Evolutionary conservation across 2,329 filamentous ascomycete genomes (phyloP).

Genomic region (Sordariomycetes sp.): DNA sequence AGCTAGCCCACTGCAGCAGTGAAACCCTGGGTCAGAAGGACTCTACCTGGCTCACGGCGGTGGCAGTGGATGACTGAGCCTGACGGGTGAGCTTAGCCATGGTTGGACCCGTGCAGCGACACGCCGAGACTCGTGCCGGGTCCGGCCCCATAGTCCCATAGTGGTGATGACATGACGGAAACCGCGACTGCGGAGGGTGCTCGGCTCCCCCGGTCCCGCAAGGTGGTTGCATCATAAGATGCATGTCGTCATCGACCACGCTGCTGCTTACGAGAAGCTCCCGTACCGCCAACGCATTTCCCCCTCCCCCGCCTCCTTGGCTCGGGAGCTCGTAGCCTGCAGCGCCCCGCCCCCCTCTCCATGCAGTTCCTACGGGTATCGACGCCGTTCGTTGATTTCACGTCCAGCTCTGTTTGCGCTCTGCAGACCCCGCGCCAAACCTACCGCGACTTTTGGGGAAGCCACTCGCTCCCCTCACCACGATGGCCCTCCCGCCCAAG

Average conservation of each 20-base stretch:
- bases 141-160: not conserved
- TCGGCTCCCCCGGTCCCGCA: not conserved
- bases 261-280: not conserved
- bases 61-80: too few species aligned
- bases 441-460: not conserved
- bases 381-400: not conserved
- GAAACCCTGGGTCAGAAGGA: too few species aligned
- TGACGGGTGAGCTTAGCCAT: too few species aligned
- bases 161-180: not conserved
- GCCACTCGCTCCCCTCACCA: constrained; percentile 5
- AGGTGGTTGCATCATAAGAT: not conserved
- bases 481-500: constrained; percentile 65
- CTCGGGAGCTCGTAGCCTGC: not conserved
- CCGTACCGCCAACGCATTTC: not conserved
- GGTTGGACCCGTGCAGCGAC: too few species aligned
- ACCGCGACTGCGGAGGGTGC: not conserved
- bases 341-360: not conserved
- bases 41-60: too few species aligned
- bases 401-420: not conserved
- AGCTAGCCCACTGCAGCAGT: too few species aligned
- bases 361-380: not conserved
- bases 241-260: not conserved
- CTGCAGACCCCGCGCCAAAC: not conserved
- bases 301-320: not conserved
- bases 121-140: too few species aligned